A percentile compares a stretch with the other conserved stretches of the same genome.
Evolutionary conservation across 2,329 filamentous ascomycete genomes (phyloP).

Genomic region (Aspergillus sp.): DNA sequence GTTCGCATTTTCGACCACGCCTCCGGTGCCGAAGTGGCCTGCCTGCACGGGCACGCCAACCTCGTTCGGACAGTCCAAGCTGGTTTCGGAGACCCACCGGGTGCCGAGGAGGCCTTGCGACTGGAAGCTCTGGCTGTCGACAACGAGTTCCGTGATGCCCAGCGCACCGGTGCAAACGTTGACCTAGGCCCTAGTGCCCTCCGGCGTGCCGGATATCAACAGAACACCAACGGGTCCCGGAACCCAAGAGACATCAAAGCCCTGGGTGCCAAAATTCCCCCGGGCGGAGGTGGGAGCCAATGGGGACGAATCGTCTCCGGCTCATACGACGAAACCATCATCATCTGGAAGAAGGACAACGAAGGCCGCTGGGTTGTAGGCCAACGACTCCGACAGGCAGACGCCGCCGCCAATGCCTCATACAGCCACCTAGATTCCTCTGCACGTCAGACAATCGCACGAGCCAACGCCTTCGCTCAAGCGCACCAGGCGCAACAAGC

Average conservation of each 20-base stretch:
- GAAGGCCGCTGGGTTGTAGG: slow-evolving; percentile 82
- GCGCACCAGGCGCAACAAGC: slow-evolving; percentile 10
- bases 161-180: slow-evolving; percentile 48
- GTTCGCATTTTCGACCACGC: slow-evolving; percentile 91
- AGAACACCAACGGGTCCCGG: slow-evolving; percentile 69
- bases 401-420: slow-evolving; percentile 47
- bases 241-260: slow-evolving; percentile 72
- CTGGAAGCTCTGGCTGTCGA: slow-evolving; percentile 74
- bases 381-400: slow-evolving; percentile 69
- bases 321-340: slow-evolving; percentile 93
- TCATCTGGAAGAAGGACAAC: slow-evolving; percentile 87
- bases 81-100: slow-evolving; percentile 85
- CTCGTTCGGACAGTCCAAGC: slow-evolving; percentile 94
- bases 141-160: slow-evolving; percentile 66
- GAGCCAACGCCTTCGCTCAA: slow-evolving; percentile 20
- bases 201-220: slow-evolving; percentile 53
- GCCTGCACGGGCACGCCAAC: slow-evolving; percentile 76
- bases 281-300: slow-evolving; percentile 82
- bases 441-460: slow-evolving; percentile 1
- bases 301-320: slow-evolving; percentile 96
- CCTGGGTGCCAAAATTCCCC: slow-evolving; percentile 82
- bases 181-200: slow-evolving; percentile 47
- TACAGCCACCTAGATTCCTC: slow-evolving; percentile 12
- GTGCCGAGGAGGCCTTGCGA: slow-evolving; percentile 73
- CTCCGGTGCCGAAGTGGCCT: slow-evolving; percentile 85